A percentile compares a stretch with the other conserved stretches of the same genome.
These are phyloP conservation scores for Cardiospermum halicacabum DNA, from an alignment of 345 rosid genomes.

Conservation along the genomic window DNA sequence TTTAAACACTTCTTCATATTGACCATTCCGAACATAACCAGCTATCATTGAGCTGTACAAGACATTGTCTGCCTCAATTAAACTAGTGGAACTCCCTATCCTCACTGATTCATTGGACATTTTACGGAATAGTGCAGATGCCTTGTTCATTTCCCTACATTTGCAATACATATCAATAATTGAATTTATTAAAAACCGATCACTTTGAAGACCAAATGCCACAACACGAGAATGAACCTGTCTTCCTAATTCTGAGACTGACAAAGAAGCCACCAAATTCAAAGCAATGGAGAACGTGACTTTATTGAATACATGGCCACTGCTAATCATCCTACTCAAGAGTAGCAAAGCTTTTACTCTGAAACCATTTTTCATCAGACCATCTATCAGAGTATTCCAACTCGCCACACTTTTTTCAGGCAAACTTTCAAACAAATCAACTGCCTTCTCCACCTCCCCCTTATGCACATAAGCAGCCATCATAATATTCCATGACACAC, in stretches of 20 bases:
- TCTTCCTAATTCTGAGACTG: slow-evolving; percentile 33
- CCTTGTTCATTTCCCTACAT: slow-evolving; percentile 38
- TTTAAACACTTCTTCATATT: slow-evolving; percentile 33
- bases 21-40: slow-evolving; percentile 41
- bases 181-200: slow-evolving; percentile 38
- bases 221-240: slow-evolving; percentile 37
- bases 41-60: slow-evolving; percentile 47
- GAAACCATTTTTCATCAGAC: slow-evolving; percentile 33
- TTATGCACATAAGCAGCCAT: slow-evolving; percentile 25
- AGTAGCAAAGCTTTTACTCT: slow-evolving; percentile 33
- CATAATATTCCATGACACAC: slow-evolving; percentile 45
- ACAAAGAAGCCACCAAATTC: slow-evolving; percentile 35
- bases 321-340: slow-evolving; percentile 36
- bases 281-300: slow-evolving; percentile 41
- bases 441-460: slow-evolving; percentile 33
- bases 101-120: slow-evolving; percentile 13
- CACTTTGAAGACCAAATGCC: slow-evolving; percentile 21
- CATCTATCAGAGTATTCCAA: slow-evolving; percentile 50
- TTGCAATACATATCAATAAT: slow-evolving; percentile 49
- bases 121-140: slow-evolving; percentile 19
- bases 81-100: slow-evolving; percentile 2
- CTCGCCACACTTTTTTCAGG: slow-evolving; percentile 31
- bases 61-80: slow-evolving; percentile 20
- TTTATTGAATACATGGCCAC: slow-evolving; percentile 27
- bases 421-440: slow-evolving; percentile 31